A percentile compares a stretch with the other conserved stretches of the same genome.
Conservation (phyloP, 306 rosid species). For the Ormosia semicastrata region DNA sequence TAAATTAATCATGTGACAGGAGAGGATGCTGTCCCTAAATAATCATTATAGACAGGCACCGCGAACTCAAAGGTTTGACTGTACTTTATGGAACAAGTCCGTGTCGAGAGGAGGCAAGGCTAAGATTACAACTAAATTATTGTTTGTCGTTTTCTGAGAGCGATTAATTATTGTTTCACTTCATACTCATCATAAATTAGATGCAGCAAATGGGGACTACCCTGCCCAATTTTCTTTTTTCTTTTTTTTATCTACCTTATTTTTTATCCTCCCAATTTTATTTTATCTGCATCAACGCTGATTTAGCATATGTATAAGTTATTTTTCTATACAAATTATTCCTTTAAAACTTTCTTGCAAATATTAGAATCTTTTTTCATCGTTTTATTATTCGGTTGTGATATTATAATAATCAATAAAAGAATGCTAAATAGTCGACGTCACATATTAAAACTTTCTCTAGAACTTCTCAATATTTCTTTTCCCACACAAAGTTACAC, state of each 20-base stretch:
- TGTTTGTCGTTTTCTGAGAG: not conserved
- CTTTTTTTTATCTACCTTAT: too few species aligned
- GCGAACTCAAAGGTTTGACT: not conserved
- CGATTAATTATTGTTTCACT: not conserved
- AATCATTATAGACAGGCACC: slow-evolving; percentile 1
- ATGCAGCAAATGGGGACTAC: not conserved
- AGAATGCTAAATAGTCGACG: too few species aligned
- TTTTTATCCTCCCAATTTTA: not conserved
- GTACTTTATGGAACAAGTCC: not conserved
- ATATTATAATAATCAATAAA: too few species aligned
- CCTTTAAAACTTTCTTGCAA: too few species aligned
- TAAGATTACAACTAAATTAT: not conserved
- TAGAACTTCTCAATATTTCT: too few species aligned
- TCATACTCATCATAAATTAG: not conserved
- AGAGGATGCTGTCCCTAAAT: too few species aligned
- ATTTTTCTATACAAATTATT: too few species aligned
- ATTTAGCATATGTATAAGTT: not conserved
- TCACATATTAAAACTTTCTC: too few species aligned
- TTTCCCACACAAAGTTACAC: too few species aligned
- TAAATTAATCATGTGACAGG: too few species aligned
- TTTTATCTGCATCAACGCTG: not conserved
- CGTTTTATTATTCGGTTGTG: too few species aligned
- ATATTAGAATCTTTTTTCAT: too few species aligned
- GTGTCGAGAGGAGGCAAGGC: not conserved
- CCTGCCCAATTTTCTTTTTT: not conserved